A percentile compares a stretch with the other conserved stretches of the same genome.
Evolutionary conservation across 345 rosid species (phyloP).

Genomic region (Noccaea bulbosa): DNA sequence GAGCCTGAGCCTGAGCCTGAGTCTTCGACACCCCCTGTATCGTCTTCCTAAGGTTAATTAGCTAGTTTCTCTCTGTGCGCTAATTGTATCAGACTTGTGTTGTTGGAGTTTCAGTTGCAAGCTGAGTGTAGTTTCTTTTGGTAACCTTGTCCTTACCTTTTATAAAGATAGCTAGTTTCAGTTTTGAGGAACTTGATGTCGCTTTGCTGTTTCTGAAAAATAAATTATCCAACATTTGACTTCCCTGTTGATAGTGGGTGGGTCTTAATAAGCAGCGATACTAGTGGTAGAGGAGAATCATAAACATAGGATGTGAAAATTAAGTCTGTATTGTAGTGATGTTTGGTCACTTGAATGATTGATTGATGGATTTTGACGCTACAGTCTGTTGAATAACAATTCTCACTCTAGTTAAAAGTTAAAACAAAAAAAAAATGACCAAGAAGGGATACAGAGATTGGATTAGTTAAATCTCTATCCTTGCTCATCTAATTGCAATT

Average conservation of each 20-base stretch:
- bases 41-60: constrained; percentile 9
- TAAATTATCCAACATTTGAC: background rate
- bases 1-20: background rate
- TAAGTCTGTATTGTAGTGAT: constrained; percentile 8
- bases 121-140: background rate
- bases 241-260: background rate
- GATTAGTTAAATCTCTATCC: too few relatives aligned
- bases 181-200: background rate
- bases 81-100: background rate
- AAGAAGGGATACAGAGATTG: too few relatives aligned
- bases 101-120: constrained; percentile 2
- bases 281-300: background rate
- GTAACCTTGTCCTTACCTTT: background rate
- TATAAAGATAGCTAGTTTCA: background rate
- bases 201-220: background rate
- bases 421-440: too few relatives aligned
- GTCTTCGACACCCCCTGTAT: background rate
- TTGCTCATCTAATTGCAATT: too few relatives aligned
- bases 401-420: too few relatives aligned
- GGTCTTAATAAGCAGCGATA: background rate
- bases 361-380: background rate
- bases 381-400: background rate
- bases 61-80: background rate
- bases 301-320: constrained; percentile 3
- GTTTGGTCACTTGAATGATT: background rate